Base-by-base conservation (phyloP, 768 basidiomycete species). In the Serendipita sp. region DNA sequence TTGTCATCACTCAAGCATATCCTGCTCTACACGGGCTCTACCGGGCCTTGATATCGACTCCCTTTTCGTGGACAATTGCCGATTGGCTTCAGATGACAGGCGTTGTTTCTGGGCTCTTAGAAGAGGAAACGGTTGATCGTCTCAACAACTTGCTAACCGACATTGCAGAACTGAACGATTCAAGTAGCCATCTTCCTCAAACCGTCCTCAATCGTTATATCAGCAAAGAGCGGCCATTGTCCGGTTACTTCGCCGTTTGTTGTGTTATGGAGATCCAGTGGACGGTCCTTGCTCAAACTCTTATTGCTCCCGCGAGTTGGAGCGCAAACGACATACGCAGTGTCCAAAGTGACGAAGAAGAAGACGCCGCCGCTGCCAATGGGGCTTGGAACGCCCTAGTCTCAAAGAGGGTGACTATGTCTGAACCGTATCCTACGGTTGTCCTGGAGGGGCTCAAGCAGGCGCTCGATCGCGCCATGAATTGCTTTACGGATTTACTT, bases 211-310 rank as follows among this genome's bases (percentile, higher is more conserved):
- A 84, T 34, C 85, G 86, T 63, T 97, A 89, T 73, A 81, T 88
- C 16, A 77, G 81, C 7, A 81, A 80, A 65, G 88, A 86, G 7
- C 80, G 91, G 3, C 91, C 92, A 11, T 76, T 93, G 15, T 90
- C 85, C 64, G 89, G 91, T 8, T 90, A 91, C 71, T 92, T 93
- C 69, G 80, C 89, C 64, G 83, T 92, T n/a, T 93, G 91, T 73
- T 92, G 91, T 70, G 83, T 89, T 53, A 81, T 89, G 69, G 89
- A 92, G 73, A 85, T 84, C 46, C 82, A 88, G 69, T 91, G 89
- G 86, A 92, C 89, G 3, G 78, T 89, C 18, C 81, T 94, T 28
- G 85, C 89, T 2, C 90, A 92, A 73, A 82, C 80, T 5, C 69
- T 83, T 32, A 74, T 81, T 24, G 77, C 78, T 1, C 66, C 72